Conservation (phyloP, 2,329 filamentous ascomycete species). For the Fusarium aywerte region DNA sequence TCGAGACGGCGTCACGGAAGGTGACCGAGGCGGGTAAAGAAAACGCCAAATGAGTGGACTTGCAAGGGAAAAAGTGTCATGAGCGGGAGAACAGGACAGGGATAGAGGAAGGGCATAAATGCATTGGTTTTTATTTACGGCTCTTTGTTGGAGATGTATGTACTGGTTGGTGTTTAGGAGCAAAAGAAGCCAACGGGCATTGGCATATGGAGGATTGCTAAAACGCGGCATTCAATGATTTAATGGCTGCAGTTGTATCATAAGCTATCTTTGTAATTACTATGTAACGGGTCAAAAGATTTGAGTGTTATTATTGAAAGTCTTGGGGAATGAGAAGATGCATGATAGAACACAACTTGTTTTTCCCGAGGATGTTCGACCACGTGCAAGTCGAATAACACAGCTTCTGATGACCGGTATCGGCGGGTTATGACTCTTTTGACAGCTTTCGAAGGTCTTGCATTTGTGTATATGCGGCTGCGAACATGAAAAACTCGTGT, state of each 20-base stretch:
- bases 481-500: not conserved
- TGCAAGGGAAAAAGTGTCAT: not conserved
- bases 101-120: slow-evolving; percentile 15
- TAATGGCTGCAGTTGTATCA: not conserved
- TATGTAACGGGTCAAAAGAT: not conserved
- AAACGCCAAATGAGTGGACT: slow-evolving; percentile 42
- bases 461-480: slow-evolving; percentile 1
- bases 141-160: slow-evolving; percentile 10
- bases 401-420: slow-evolving; percentile 33
- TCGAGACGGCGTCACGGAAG: slow-evolving; percentile 60
- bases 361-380: slow-evolving; percentile 27
- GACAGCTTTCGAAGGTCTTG: not conserved
- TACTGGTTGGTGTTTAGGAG: slow-evolving; percentile 15
- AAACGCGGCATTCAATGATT: not conserved
- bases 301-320: not conserved
- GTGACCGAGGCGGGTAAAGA: slow-evolving; percentile 45
- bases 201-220: not conserved
- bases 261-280: slow-evolving; percentile 4
- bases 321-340: not conserved
- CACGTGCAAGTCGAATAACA: slow-evolving; percentile 13
- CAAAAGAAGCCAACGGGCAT: slow-evolving; percentile 3
- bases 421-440: slow-evolving; percentile 26
- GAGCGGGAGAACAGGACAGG: slow-evolving; percentile 22
- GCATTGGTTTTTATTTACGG: slow-evolving; percentile 13
- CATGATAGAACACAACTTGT: not conserved